Percentiles rank a stretch among this genome's conserved stretches.
Evolutionary conservation across 2,329 filamentous ascomycete genomes (phyloP).

Genomic region (Aspergillus fijiensis): DNA sequence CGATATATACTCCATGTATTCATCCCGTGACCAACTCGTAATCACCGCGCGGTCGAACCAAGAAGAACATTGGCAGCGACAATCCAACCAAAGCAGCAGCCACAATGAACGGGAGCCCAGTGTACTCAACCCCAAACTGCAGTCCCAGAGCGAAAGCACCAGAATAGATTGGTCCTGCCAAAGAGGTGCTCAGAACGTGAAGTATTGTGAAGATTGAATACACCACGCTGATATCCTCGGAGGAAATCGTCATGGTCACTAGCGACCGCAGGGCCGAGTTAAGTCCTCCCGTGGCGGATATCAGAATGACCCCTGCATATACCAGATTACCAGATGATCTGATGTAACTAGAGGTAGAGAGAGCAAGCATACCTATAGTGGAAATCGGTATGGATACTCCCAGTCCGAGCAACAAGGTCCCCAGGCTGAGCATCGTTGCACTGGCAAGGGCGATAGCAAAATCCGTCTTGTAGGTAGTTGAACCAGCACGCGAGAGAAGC

Average conservation of each 20-base stretch:
- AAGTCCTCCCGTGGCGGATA: not conserved
- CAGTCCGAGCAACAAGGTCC: not conserved
- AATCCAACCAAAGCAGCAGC: not conserved
- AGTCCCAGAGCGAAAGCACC: constrained; percentile 1
- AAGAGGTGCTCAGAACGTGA: constrained; percentile 2
- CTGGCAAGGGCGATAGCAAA: not conserved
- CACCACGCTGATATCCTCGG: not conserved
- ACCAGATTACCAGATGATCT: too few relatives aligned
- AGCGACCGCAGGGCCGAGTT: constrained; percentile 1
- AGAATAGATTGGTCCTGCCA: not conserved
- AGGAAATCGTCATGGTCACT: not conserved
- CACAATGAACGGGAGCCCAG: not conserved
- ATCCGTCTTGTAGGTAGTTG: not conserved
- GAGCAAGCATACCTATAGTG: not conserved
- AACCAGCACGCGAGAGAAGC: not conserved
- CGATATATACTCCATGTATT: too few relatives aligned
- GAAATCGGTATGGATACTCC: not conserved
- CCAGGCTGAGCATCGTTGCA: not conserved
- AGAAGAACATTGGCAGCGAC: not conserved
- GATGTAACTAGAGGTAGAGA: rapidly evolving
- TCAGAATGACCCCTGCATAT: not conserved
- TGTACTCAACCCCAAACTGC: not conserved
- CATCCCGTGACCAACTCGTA: too few relatives aligned
- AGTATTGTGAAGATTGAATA: not conserved
- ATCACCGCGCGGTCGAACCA: not conserved